Percentiles rank a stretch among this genome's conserved stretches.
phyloP scores from a whole-genome alignment of 2,329 filamentous ascomycete species.

The Ophiocordyceps polyrhachis-furcata region DNA sequence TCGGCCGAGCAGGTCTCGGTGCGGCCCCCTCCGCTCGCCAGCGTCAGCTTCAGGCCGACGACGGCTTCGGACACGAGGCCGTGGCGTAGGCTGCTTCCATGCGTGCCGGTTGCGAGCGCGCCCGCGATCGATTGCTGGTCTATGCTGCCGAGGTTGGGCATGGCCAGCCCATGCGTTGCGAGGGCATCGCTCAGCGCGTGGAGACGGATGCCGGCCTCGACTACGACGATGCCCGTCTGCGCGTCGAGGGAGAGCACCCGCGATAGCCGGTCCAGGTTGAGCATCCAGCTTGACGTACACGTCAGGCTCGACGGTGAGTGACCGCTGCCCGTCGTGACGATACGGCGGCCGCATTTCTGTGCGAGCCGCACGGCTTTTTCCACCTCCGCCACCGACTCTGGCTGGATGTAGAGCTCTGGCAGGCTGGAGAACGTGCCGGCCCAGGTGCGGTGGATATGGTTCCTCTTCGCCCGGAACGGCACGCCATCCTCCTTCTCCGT shows the following conservation, averaged over 20 bases:
- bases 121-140: constrained; percentile 86
- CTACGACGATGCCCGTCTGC: constrained; percentile 46
- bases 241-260: constrained; percentile 52
- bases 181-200: constrained; percentile 55
- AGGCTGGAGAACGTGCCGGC: constrained; percentile 78
- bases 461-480: constrained; percentile 56
- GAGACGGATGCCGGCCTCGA: constrained; percentile 79
- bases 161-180: constrained; percentile 56
- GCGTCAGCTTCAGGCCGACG: constrained; percentile 55
- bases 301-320: constrained; percentile 88
- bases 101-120: constrained; percentile 81
- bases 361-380: constrained; percentile 70
- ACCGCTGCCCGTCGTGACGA: constrained; percentile 75
- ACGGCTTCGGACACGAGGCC: constrained; percentile 72
- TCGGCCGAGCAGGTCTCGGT: constrained; percentile 51
- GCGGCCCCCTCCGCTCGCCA: constrained; percentile 48
- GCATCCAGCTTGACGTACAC: constrained; percentile 82
- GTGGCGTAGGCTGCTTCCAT: constrained; percentile 71
- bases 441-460: constrained; percentile 80
- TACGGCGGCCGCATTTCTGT: constrained; percentile 57
- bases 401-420: constrained; percentile 82
- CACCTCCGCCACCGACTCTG: constrained; percentile 60
- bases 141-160: constrained; percentile 89
- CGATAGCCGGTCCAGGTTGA: constrained; percentile 77
- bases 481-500: constrained; percentile 22